A percentile compares a stretch with the other conserved stretches of the same genome.
Conservation (phyloP, 1,139 yeast species). For the Pneumocystis oryctolagi region DNA sequence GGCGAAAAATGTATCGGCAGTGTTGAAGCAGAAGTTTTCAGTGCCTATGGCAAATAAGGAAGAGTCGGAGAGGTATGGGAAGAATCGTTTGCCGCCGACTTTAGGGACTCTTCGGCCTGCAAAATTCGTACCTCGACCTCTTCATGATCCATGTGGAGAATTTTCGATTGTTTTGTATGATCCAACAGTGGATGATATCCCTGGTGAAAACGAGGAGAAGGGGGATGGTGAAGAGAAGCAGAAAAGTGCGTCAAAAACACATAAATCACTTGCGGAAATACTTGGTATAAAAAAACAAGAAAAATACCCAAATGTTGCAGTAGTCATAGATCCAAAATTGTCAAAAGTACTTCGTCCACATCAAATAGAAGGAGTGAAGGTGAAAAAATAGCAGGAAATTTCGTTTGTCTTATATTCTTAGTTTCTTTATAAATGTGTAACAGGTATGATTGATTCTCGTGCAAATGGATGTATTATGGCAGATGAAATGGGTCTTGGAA, state of each 20-base stretch:
- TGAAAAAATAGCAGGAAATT: not conserved
- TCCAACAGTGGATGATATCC: constrained; percentile 63
- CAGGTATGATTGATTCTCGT: constrained; percentile 71
- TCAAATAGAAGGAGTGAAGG: constrained; percentile 88
- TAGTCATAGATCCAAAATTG: constrained; percentile 81
- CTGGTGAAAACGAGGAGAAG: constrained; percentile 18
- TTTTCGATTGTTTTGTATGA: constrained; percentile 89
- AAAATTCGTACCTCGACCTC: constrained; percentile 65
- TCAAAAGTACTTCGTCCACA: constrained; percentile 84
- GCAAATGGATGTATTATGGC: constrained; percentile 99
- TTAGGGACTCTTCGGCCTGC: constrained; percentile 65
- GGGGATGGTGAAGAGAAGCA: constrained; percentile 11
- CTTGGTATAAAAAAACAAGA: constrained; percentile 54
- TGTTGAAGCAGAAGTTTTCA: constrained; percentile 22
- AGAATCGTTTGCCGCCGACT: constrained; percentile 40
- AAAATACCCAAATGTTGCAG: constrained; percentile 62
- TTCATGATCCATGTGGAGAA: constrained; percentile 86
- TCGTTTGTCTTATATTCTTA: not conserved
- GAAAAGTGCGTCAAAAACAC: constrained; percentile 19
- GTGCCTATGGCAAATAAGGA: constrained; percentile 28
- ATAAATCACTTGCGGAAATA: constrained; percentile 64
- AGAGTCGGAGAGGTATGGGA: constrained; percentile 15
- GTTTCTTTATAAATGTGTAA: constrained; percentile 74
- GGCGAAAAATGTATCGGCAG: constrained; percentile 4
- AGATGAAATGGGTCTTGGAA: constrained; percentile 97